Conservation (phyloP, 179 eudicot species). For the Vitellaria paradoxa region DNA sequence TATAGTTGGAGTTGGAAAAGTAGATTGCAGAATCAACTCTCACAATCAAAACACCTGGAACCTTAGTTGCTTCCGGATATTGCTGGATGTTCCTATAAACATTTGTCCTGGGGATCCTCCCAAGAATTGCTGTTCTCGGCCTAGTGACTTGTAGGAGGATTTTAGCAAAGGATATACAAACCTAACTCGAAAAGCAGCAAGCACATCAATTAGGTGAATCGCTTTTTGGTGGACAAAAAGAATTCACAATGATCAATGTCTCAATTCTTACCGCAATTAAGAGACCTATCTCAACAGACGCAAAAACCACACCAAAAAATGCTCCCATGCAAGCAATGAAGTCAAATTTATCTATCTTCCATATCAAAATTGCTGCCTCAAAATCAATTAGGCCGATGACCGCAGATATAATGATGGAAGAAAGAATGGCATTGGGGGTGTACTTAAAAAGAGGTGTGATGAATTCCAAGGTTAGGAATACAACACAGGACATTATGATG, state of each 20-base stretch:
- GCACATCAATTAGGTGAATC: slow-evolving; percentile 6
- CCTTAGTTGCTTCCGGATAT: slow-evolving; percentile 60
- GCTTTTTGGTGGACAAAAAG: no score
- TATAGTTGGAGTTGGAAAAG: slow-evolving; percentile 67
- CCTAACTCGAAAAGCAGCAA: slow-evolving; percentile 29
- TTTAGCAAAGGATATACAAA: slow-evolving; percentile 63
- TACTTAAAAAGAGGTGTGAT: slow-evolving; percentile 71
- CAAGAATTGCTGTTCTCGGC: slow-evolving; percentile 61
- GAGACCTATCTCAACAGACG: slow-evolving; percentile 69
- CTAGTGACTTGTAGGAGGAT: slow-evolving; percentile 69
- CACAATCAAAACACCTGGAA: slow-evolving; percentile 54
- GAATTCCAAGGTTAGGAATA: slow-evolving; percentile 49
- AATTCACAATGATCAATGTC: neutral
- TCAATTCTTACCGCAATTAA: slow-evolving; percentile 49
- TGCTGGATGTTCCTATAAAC: slow-evolving; percentile 63
- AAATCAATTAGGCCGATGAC: slow-evolving; percentile 54
- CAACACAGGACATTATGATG: slow-evolving; percentile 59
- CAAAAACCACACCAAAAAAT: slow-evolving; percentile 60
- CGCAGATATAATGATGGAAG: slow-evolving; percentile 63
- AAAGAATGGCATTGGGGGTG: slow-evolving; percentile 67
- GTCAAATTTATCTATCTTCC: slow-evolving; percentile 76
- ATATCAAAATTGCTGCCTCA: slow-evolving; percentile 51
- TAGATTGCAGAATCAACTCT: slow-evolving; percentile 76
- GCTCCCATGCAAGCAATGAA: slow-evolving; percentile 80
- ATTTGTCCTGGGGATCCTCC: slow-evolving; percentile 51